Evolutionary conservation across 225 moss, liverwort and hornwort genomes (phyloP).

Genomic region (Thuidium tamariscinum): DNA sequence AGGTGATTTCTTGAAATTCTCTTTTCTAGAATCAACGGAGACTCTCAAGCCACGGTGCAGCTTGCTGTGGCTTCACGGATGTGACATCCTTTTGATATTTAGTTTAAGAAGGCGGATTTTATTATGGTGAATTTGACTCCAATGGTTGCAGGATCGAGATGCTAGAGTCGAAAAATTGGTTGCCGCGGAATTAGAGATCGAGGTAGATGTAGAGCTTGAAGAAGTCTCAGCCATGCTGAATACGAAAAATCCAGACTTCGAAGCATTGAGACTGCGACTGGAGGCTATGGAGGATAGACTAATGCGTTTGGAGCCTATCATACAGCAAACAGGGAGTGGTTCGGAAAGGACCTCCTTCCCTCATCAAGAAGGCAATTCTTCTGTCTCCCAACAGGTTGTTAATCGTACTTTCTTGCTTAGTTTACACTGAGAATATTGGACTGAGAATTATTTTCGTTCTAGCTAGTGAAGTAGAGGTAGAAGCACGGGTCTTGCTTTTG

Average conservation of each 20-base stretch:
- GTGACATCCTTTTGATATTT: background rate
- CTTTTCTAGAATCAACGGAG: background rate
- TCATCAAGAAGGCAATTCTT: background rate
- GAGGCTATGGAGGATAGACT: slow-evolving; percentile 19
- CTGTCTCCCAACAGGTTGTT: slow-evolving; percentile 16
- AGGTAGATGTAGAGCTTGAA: slow-evolving; percentile 29
- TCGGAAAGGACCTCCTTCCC: background rate
- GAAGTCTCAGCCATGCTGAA: slow-evolving; percentile 22
- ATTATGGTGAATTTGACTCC: background rate
- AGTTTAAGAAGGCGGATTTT: background rate
- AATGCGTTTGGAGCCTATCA: slow-evolving; percentile 12
- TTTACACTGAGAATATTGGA: background rate
- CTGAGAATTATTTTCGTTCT: background rate
- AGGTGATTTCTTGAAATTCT: slow-evolving; percentile 24
- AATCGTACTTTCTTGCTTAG: background rate
- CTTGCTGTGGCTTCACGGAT: background rate
- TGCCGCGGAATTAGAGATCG: slow-evolving; percentile 16
- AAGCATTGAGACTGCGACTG: slow-evolving; percentile 9
- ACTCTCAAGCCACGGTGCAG: background rate
- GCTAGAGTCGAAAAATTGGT: slow-evolving; percentile 9
- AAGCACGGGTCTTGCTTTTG: background rate
- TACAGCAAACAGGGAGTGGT: background rate
- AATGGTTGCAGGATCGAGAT: slow-evolving; percentile 15
- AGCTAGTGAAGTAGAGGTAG: background rate
- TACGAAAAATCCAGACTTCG: slow-evolving; percentile 14